Evolutionary conservation across 2,329 filamentous ascomycete species (phyloP).

Genomic region (Calonectria pteridis): DNA sequence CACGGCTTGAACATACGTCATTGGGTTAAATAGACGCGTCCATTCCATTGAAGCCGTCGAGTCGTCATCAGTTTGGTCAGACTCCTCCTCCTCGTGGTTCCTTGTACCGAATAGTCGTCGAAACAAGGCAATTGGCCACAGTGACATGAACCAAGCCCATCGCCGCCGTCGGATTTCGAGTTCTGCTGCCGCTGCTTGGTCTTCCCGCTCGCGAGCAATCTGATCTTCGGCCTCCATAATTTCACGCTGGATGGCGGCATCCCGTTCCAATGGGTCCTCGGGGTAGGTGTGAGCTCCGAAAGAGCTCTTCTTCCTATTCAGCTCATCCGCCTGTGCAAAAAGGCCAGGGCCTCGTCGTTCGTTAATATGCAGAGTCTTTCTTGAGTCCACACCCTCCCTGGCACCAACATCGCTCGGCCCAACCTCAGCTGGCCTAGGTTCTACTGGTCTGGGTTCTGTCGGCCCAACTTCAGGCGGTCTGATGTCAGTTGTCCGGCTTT

Average conservation of each 20-base stretch:
- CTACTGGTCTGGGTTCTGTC: neutral
- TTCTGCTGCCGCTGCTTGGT: conserved; percentile 5
- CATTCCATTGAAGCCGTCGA: conserved; percentile 32
- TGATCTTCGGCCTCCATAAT: conserved; percentile 36
- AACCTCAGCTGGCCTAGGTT: neutral
- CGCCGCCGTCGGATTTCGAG: conserved; percentile 32
- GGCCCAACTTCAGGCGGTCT: neutral
- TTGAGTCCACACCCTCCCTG: neutral
- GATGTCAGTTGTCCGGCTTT: neutral
- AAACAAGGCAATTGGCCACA: conserved; percentile 33
- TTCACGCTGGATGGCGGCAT: conserved; percentile 35
- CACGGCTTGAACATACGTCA: conserved; percentile 46
- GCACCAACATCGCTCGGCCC: neutral
- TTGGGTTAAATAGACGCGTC: conserved; percentile 47
- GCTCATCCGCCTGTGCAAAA: conserved; percentile 24
- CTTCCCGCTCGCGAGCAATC: conserved; percentile 28
- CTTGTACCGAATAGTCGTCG: neutral
- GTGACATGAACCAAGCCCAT: conserved; percentile 39
- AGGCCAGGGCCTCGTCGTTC: neutral
- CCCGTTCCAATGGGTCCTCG: conserved; percentile 28
- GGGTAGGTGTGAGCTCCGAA: conserved; percentile 23
- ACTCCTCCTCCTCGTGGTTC: conserved; percentile 17
- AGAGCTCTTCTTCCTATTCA: neutral
- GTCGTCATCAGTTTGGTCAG: conserved; percentile 12
- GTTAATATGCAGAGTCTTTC: neutral